Evolutionary conservation across 257 asterid species (phyloP).

Genomic region (Primulina huaijiensis): DNA sequence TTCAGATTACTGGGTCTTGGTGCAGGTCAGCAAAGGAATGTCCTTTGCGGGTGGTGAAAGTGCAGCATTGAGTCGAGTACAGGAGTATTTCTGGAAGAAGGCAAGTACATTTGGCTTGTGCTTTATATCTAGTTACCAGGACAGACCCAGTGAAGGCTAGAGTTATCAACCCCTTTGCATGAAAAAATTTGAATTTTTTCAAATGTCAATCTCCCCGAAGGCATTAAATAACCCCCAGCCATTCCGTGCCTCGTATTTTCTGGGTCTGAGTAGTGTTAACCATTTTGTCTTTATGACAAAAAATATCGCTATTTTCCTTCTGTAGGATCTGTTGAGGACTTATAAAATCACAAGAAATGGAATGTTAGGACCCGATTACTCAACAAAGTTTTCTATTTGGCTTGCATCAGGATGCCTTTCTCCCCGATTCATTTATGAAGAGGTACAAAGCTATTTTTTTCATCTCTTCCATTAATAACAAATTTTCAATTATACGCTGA

Average conservation of each 20-base stretch:
- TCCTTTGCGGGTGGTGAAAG: conserved; percentile 83
- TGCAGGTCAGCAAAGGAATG: conserved; percentile 82
- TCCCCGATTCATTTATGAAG: conserved; percentile 79
- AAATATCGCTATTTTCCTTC: not conserved
- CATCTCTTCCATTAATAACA: conserved; percentile 6
- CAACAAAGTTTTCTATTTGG: conserved; percentile 95
- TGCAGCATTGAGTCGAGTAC: conserved; percentile 76
- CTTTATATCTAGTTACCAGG: not conserved
- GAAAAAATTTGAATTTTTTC: no score
- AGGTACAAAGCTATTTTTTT: conserved; percentile 44
- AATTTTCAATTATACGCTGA: not conserved
- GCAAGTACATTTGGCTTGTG: conserved; percentile 29
- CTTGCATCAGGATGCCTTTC: conserved; percentile 93
- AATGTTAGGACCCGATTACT: conserved; percentile 88
- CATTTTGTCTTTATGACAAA: not conserved
- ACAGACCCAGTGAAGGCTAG: not conserved
- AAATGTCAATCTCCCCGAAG: not conserved
- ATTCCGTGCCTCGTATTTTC: not conserved
- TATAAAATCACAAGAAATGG: conserved; percentile 93
- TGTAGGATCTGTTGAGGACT: conserved; percentile 62
- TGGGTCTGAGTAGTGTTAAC: not conserved
- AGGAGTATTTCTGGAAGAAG: conserved; percentile 95
- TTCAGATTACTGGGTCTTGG: conserved; percentile 5
- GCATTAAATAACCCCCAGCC: not conserved
- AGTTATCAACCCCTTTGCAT: no score